Conservation (phyloP, 2,329 filamentous ascomycete species). For the Knoxdaviesia capensis region DNA sequence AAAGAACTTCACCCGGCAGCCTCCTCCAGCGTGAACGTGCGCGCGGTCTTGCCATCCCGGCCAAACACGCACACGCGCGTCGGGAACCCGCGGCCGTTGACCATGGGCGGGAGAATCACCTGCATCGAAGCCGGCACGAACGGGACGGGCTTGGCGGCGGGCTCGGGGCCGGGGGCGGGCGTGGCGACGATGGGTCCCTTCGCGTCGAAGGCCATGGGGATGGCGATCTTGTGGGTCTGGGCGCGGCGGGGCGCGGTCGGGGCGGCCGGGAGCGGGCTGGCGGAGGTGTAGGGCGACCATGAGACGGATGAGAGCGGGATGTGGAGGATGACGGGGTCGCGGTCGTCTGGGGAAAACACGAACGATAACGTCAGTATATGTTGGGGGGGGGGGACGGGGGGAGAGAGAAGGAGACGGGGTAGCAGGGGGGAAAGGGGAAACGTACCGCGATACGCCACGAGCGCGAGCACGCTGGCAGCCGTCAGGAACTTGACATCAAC, state of each 20-base stretch:
- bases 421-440: background rate
- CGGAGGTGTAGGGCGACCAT: slow-evolving; percentile 3
- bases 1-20: background rate
- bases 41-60: slow-evolving; percentile 24
- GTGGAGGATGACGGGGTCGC: background rate
- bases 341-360: no score
- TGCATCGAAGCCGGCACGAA: no score
- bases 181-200: no score
- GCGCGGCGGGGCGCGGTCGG: background rate
- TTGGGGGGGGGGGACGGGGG: no score
- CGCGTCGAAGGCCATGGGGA: slow-evolving; percentile 8
- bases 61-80: slow-evolving; percentile 29
- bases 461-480: slow-evolving; percentile 36
- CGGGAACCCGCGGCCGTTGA: no score
- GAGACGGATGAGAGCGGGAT: background rate
- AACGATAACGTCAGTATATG: no score
- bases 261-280: background rate
- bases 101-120: no score
- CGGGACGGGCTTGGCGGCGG: no score
- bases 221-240: background rate
- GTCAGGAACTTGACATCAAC: slow-evolving; percentile 50
- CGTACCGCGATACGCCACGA: slow-evolving; percentile 25
- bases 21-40: slow-evolving; percentile 20
- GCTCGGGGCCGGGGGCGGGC: no score
- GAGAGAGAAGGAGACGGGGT: no score